Conservation (phyloP, 331 rosid species). For the Malus hybrid region DNA sequence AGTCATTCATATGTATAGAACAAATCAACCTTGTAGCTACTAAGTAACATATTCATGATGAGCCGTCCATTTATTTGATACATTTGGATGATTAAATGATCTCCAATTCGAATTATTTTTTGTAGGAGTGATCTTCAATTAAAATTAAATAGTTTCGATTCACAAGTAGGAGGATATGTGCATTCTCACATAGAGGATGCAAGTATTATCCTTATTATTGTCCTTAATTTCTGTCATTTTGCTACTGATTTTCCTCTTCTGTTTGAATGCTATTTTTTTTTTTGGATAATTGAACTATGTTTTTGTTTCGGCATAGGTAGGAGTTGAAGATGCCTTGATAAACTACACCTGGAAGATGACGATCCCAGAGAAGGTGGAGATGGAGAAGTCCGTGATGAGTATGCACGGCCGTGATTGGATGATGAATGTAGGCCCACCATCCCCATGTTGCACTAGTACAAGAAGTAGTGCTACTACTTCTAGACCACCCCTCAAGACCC, state of each 20-base stretch:
- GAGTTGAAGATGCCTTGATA: slow-evolving; percentile 28
- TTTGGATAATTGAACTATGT: not conserved
- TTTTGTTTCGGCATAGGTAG: slow-evolving; percentile 3
- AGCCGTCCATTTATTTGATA: no score
- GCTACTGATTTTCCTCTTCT: not conserved
- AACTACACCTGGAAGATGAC: slow-evolving; percentile 30
- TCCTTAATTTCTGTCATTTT: not conserved
- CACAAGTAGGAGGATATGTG: no score
- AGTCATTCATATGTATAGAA: no score
- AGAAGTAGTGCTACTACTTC: not conserved
- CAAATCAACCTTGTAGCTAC: no score
- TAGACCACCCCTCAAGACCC: slow-evolving; percentile 55
- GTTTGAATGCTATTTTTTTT: not conserved
- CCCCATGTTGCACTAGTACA: slow-evolving; percentile 23
- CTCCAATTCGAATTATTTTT: no score
- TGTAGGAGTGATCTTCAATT: no score
- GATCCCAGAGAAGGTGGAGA: slow-evolving; percentile 17
- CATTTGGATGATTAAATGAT: no score
- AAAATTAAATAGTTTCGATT: no score
- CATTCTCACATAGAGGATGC: no score
- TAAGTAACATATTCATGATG: no score
- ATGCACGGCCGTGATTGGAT: slow-evolving; percentile 41
- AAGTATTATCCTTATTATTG: no score
- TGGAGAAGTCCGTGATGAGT: slow-evolving; percentile 32
- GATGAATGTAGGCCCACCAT: slow-evolving; percentile 30